phyloP scores from a whole-genome alignment of 306 rosid genomes.

The Glycine tomentella region DNA sequence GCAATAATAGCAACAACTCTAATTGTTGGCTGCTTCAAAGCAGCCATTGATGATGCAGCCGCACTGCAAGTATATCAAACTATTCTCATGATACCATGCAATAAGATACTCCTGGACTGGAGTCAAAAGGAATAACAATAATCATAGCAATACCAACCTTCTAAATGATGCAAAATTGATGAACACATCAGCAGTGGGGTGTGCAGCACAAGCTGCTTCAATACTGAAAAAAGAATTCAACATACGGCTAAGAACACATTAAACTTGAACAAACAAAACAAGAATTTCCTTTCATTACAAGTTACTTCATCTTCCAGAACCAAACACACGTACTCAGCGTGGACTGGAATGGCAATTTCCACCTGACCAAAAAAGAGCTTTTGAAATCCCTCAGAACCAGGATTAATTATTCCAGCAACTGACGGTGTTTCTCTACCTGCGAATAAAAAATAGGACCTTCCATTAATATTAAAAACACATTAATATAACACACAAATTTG shows the following conservation, averaged over 20 bases:
- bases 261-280: neutral
- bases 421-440: slow-evolving; percentile 94
- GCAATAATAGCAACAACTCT: slow-evolving; percentile 93
- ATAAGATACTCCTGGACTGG: slow-evolving; percentile 22
- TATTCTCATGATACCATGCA: slow-evolving; percentile 8
- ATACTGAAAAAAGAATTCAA: slow-evolving; percentile 65
- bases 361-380: slow-evolving; percentile 92
- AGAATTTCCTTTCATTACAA: slow-evolving; percentile 26
- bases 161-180: slow-evolving; percentile 86
- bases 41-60: slow-evolving; percentile 85
- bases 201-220: slow-evolving; percentile 89
- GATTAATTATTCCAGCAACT: slow-evolving; percentile 91
- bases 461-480: slow-evolving; percentile 18
- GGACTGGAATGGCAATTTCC: slow-evolving; percentile 94
- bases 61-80: slow-evolving; percentile 64
- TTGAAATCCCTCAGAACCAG: slow-evolving; percentile 94
- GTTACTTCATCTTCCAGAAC: slow-evolving; percentile 22
- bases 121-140: neutral
- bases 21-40: slow-evolving; percentile 88
- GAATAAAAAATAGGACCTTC: slow-evolving; percentile 37
- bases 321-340: slow-evolving; percentile 63
- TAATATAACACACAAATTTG: neutral
- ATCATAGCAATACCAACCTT: slow-evolving; percentile 56
- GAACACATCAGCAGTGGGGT: slow-evolving; percentile 94
- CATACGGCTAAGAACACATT: slow-evolving; percentile 30